Conservation (phyloP, 2,329 filamentous ascomycete genomes). For the Sarocladium brachiariae region DNA sequence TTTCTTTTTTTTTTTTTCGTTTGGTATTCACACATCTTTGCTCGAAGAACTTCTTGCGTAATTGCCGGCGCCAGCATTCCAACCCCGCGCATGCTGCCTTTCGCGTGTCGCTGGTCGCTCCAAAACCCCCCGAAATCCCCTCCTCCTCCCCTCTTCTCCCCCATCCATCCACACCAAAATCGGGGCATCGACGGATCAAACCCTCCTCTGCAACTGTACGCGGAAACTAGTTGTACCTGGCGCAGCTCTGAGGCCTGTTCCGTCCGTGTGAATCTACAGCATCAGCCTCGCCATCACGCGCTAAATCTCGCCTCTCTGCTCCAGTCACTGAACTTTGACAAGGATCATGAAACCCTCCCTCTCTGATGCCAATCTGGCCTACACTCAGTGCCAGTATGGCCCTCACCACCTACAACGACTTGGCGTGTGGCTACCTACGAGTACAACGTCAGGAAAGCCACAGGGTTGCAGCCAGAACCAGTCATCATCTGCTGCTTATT, state of each 20-base stretch:
- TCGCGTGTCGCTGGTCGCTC: too few relatives aligned
- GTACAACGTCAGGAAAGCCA: constrained; percentile 12
- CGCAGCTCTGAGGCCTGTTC: too few relatives aligned
- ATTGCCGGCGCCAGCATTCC: too few relatives aligned
- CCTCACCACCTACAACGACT: constrained; percentile 37
- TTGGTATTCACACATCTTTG: too few relatives aligned
- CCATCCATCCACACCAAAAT: too few relatives aligned
- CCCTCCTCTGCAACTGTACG: background rate
- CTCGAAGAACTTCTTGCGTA: too few relatives aligned
- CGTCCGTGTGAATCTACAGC: background rate
- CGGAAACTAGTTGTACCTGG: too few relatives aligned
- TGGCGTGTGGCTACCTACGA: constrained; percentile 38
- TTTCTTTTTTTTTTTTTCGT: too few relatives aligned
- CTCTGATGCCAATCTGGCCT: background rate
- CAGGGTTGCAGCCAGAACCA: constrained; percentile 11
- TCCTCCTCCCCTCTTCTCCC: too few relatives aligned
- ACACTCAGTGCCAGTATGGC: constrained; percentile 20
- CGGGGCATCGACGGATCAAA: background rate
- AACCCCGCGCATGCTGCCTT: too few relatives aligned
- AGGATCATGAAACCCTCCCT: background rate
- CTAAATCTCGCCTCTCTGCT: background rate
- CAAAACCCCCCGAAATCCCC: too few relatives aligned
- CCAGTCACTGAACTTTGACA: background rate
- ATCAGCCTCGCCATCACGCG: background rate
- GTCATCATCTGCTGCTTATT: constrained; percentile 19